Percentiles rank a stretch among this genome's conserved stretches.
Evolutionary conservation across 176 grass and related monocot genomes (phyloP).

Genomic region (Triticum aestivum): DNA sequence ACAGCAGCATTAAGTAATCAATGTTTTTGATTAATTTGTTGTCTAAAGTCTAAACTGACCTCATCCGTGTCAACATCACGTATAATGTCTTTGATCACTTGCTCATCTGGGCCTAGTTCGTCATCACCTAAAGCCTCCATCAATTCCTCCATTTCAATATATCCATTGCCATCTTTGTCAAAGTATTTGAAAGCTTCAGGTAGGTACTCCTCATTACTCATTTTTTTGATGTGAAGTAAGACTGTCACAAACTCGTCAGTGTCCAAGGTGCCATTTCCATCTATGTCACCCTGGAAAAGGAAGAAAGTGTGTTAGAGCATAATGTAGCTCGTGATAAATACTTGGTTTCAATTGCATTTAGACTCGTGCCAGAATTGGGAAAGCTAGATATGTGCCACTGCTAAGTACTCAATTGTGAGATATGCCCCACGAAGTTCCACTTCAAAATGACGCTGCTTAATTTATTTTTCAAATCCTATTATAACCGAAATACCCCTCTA

Average conservation of each 20-base stretch:
- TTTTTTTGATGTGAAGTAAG: constrained; percentile 87
- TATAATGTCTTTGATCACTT: constrained; percentile 74
- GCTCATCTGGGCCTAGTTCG: constrained; percentile 56
- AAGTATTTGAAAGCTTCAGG: constrained; percentile 78
- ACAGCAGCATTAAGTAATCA: neutral
- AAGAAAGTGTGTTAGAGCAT: constrained; percentile 14
- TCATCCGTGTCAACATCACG: constrained; percentile 65
- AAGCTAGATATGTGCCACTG: neutral
- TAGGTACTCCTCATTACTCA: constrained; percentile 74
- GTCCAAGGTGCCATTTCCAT: constrained; percentile 70
- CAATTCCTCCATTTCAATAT: constrained; percentile 76
- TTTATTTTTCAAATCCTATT: neutral
- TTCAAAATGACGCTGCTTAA: neutral
- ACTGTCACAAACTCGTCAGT: constrained; percentile 85
- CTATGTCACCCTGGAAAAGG: constrained; percentile 63
- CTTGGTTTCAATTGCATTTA: constrained; percentile 25
- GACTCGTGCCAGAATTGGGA: neutral
- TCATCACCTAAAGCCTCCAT: constrained; percentile 70
- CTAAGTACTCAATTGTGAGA: neutral
- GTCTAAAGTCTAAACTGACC: constrained; percentile 36
- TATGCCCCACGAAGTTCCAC: neutral
- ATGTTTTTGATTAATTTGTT: constrained; percentile 23
- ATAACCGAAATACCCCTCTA: neutral
- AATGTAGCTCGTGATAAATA: neutral
- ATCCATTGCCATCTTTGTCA: constrained; percentile 79